Evolutionary conservation across 2,329 filamentous ascomycete species (phyloP), one percentile per base, ranked within the genome.

Genomic region (Alternaria panax): DNA sequence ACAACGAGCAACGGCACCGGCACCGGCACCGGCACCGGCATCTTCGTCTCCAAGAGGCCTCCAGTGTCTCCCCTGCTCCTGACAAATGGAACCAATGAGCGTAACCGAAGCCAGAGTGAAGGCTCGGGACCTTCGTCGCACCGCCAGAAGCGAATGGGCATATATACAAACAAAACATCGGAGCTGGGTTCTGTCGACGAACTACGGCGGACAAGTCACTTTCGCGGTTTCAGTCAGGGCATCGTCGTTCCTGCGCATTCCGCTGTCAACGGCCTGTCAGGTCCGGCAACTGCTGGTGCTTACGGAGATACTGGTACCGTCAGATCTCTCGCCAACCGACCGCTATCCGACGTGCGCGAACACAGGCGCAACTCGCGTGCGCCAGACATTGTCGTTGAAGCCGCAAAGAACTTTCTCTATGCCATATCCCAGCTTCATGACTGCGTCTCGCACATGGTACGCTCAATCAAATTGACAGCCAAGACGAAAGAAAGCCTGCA

Each of bases 41-140:
- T 46, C 5, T 24, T 43, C n/a, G 80, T 86, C 6, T 81, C 88
- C 45, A 87, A 91, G 56, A 84, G 90, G 57, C 91, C 92, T 1
- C 87, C 88, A 2, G 85, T 92, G n/a, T 88, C 91, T 78, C 92
- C 86, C n/a, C 75, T 86, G 30, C 76, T 89, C 3, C 88, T 91
- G 54, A 88, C 87, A 18, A 94, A 85, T 64, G 82, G 69, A 14
- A 62, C 86, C 27, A 91, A 88, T 64, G 90, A 93, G 74, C 85
- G 89, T 9, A 87, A 84, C 63, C 79, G 87, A 65, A 89, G 86
- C 68, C 85, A 88, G 60, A 89, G 87, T 62, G 87, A 89, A 73
- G 86, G 86, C 22, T 81, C 86, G 5, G 76, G 78, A 1, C 66
- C 84, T 78, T 71, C 84, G 74, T 80, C 81, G 72, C 75, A 81